These are phyloP conservation scores for Mortierella sp. DNA, from an alignment of 371 early-diverging fungal genomes.

Conservation along the genomic window DNA sequence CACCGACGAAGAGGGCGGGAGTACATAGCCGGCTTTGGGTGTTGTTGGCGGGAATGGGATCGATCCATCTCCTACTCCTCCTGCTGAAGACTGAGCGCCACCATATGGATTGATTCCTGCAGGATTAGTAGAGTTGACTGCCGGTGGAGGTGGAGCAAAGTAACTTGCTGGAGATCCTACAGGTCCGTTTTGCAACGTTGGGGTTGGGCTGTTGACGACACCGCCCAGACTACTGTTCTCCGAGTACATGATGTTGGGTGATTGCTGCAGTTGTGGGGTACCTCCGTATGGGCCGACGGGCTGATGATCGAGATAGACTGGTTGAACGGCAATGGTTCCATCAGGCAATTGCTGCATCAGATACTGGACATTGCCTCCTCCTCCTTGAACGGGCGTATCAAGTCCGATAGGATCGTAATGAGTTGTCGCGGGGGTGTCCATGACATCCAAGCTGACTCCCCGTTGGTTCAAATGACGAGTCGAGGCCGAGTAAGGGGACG, in stretches of 20 bases:
- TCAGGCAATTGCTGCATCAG: conserved; percentile 54
- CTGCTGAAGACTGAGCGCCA: neutral
- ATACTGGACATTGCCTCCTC: conserved; percentile 30
- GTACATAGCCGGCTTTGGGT: neutral
- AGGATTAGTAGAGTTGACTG: conserved; percentile 7
- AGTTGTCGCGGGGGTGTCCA: conserved; percentile 14
- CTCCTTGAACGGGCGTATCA: neutral
- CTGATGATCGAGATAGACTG: conserved; percentile 45
- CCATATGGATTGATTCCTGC: neutral
- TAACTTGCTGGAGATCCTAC: neutral
- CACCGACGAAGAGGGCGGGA: neutral
- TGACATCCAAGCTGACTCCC: neutral
- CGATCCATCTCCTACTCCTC: no score
- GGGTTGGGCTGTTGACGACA: conserved; percentile 10
- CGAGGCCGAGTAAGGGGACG: conserved; percentile 29
- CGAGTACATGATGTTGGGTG: conserved; percentile 47
- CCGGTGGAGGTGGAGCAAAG: conserved; percentile 3
- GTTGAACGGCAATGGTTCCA: conserved; percentile 53
- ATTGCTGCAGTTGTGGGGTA: conserved; percentile 17
- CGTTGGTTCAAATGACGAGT: conserved; percentile 18
- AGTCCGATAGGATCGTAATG: conserved; percentile 10
- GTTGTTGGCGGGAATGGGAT: neutral
- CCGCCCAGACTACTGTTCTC: conserved; percentile 38
- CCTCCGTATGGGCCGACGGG: conserved; percentile 10
- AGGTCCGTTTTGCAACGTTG: neutral